Evolutionary conservation across 352 stramenopile genomes (phyloP), one percentile per base, ranked within the genome.

Genomic region (Globisporangium iwayamae): DNA sequence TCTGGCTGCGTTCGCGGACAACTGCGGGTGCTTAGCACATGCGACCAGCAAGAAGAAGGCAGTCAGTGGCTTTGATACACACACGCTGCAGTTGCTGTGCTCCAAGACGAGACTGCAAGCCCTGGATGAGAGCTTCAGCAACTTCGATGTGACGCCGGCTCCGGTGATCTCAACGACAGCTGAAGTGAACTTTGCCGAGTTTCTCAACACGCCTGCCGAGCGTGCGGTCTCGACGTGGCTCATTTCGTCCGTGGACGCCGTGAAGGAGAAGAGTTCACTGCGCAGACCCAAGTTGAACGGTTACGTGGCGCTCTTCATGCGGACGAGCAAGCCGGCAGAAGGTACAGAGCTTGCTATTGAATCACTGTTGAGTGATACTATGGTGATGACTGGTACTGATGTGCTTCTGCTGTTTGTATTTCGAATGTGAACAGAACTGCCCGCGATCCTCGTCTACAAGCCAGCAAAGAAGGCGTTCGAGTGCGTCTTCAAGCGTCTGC

Each of bases 131-230:
- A 54, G 22, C 13, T 11, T 11, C 46, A 3, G 16, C 34, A 39
- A 11, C 34, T 39, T 11, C 34, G 34, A 39, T 39, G 34, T 28
- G 25, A 2, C 25, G 25, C 25, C 34, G 34, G 10, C 34, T 10
- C 38, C 38, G 38, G 16, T 13, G 10, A 13, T 5, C 38, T 45
- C 38, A 46, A 46, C 14, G 25, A 13, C 48, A 32, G 25, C 30
- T 6, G 14, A 55, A 20, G 25, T 30, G 32, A 38, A 14, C 13
- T 55, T 55, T 22, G 25, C 48, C 18, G 25, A 32, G 4, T 55
- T 55, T n/a, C 48, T 55, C 48, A 38, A 55, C 25, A 55, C 48
- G 48, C 25, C 48, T 5, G 28, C 9, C 13, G 48, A 54, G 48
- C 48, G 20, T 13, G 48, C 30, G 22, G 30, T 54, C 25, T 20